Base-by-base conservation (phyloP, 2,329 filamentous ascomycete genomes). In the Claviceps maximensis region DNA sequence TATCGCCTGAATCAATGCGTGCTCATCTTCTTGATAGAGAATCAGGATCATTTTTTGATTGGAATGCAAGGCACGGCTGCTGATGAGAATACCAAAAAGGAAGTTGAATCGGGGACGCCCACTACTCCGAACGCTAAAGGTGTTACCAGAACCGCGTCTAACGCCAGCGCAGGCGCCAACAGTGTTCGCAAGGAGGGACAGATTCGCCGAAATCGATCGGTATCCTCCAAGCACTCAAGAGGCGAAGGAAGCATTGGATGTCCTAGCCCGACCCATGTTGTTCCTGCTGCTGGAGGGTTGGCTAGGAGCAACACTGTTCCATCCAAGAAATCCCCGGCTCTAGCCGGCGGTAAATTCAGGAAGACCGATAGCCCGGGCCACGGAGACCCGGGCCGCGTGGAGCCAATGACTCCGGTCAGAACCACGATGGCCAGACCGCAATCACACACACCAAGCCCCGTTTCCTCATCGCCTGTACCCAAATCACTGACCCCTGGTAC, bases 11-110 rank as follows among this genome's bases (percentile, higher is more conserved):
- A 94, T 65, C 93, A 98, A 74, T 91, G 93, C 62, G 91, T 98
- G 21, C 78, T 98, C 58, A 95, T 98, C 50, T 98, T 98, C 68
- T 73, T 98, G 60, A 98, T 98, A 59, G 90, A 97, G 65, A 95
- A 98, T 62, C 93, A 98, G 67, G 93, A 98, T 63, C 88, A 95
- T 68, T 98, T 98, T 74, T 74, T 98, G 58, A 94, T 98, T 58
- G 93, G 93, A 53, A 98, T 98, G 93, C 88, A 89, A 65, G 93
- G 93, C 46, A 96, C 90, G n/a, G 90, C 83, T n/a, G 87, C 90
- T n/a, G 90, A 96, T 64, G 88, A 94, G 64, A 83, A 78, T 64
- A 84, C 80, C 1, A 77, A 78, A 59, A 73, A 79, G 60, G 77
- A 80, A 60, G 77, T 84, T 45, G 75, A 82, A 58, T 83, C 90